Evolutionary conservation across 108 stramenopile genomes (phyloP), one percentile per base, ranked within the genome.

Genomic region (Aurantiochytrium sp.): DNA sequence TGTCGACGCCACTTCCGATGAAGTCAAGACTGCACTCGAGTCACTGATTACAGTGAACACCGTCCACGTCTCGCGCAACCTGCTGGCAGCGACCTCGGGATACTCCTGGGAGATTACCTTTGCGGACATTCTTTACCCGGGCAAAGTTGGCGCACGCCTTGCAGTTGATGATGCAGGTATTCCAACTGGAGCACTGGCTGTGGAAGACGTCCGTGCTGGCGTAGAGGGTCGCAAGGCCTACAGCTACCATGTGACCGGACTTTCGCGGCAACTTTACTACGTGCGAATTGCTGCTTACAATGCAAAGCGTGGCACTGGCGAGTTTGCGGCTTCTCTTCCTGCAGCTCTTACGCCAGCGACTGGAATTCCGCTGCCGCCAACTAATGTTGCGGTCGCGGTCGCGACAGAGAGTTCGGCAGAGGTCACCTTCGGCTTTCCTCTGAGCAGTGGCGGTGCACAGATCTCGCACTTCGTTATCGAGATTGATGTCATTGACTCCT

Each of bases 41-140:
- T 76, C 76, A 6, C 69, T 96, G 14, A 45, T 89, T 43, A 95
- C 92, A 5, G 58, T 96, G 35, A 95, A 93, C 59, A 91, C 90
- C 44, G 95, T 96, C 4, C 64, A 91, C 53, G 95, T 96, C 3
- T 87, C 94, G 8, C 88, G 95, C 44, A 92, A 89, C 14, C 93
- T 90, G 23, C 87, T 92, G 21, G 94, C 93, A 69, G 89, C 87
- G 4, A 92, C 91, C 57, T 91, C 89, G 60, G 96, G 96, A 16
- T 96, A 90, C 87, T 90, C 91, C 3, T 96, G 96, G 96, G 87
- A 88, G 42, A 91, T 96, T 44, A 96, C 96, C 14, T 96, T 96
- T 92, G 59, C 59, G 10, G 53, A 44, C 58, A 43, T 90, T 29
- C 29, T 10, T 12, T 83, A 83, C 23, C 49, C 49, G 3, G 76